Conservation (phyloP, 495 filamentous ascomycete species). For the Bacidia rubella region DNA sequence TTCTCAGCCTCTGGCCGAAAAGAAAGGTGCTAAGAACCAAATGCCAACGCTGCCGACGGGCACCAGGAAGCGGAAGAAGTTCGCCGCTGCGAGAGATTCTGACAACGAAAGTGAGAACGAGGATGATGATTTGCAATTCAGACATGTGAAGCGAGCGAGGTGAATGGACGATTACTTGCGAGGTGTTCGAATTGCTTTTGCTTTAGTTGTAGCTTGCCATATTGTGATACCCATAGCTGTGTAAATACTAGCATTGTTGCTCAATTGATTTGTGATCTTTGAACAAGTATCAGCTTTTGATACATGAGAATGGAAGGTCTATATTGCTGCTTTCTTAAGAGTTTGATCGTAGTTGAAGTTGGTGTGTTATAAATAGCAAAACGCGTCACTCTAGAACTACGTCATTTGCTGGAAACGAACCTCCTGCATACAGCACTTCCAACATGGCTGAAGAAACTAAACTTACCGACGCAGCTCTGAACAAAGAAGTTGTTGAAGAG, state of each 20-base stretch:
- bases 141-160: constrained; percentile 22
- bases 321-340: too few relatives aligned
- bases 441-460: constrained; percentile 18
- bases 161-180: neutral
- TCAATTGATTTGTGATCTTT: too few relatives aligned
- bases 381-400: too few relatives aligned
- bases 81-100: constrained; percentile 18
- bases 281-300: too few relatives aligned
- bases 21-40: constrained; percentile 18
- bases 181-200: neutral
- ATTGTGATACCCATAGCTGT: neutral
- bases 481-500: constrained; percentile 14
- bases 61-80: constrained; percentile 31
- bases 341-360: too few relatives aligned
- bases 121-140: constrained; percentile 37
- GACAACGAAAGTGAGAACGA: constrained; percentile 31
- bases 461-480: constrained; percentile 7
- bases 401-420: too few relatives aligned
- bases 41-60: constrained; percentile 21
- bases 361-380: too few relatives aligned
- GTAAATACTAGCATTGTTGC: too few relatives aligned
- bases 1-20: constrained; percentile 25
- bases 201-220: neutral
- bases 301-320: too few relatives aligned
- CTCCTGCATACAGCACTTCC: neutral